Evolutionary conservation across 441 rosid species (phyloP).

Genomic region (Pelargonium cotyledonis): DNA sequence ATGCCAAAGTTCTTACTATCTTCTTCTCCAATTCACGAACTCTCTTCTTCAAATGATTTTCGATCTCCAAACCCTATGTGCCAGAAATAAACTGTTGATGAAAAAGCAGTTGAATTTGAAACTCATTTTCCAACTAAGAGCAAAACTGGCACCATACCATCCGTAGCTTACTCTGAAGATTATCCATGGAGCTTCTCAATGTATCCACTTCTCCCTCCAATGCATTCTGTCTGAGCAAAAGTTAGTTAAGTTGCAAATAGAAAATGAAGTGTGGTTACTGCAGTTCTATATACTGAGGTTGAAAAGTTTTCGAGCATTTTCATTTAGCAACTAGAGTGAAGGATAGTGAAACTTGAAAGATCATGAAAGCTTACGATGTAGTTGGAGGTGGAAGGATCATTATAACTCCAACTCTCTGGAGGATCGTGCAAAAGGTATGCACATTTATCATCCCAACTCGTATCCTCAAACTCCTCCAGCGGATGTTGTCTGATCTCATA

Average conservation of each 20-base stretch:
- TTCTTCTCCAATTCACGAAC: constrained; percentile 69
- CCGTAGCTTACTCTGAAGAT: constrained; percentile 65
- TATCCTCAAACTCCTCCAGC: constrained; percentile 39
- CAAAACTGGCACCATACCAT: constrained; percentile 46
- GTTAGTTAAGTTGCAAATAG: constrained; percentile 51
- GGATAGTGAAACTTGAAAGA: constrained; percentile 4
- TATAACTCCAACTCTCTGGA: constrained; percentile 67
- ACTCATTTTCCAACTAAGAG: constrained; percentile 5
- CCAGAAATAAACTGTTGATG: constrained; percentile 15
- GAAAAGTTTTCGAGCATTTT: too few species aligned
- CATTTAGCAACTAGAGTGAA: constrained; percentile 6
- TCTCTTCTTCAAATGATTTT: constrained; percentile 81
- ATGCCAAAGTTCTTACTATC: constrained; percentile 43
- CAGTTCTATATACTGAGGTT: background rate
- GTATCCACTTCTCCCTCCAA: constrained; percentile 74
- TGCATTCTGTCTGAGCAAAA: constrained; percentile 90
- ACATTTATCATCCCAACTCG: constrained; percentile 64
- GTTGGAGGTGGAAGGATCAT: constrained; percentile 69
- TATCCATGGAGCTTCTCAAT: constrained; percentile 49
- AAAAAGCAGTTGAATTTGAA: background rate
- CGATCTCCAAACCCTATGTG: constrained; percentile 83
- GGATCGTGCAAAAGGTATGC: constrained; percentile 61
- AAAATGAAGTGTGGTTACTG: constrained; percentile 19
- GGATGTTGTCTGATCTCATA: constrained; percentile 57
- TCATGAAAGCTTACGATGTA: constrained; percentile 57